These are phyloP conservation scores for Taphrina betulina DNA, from an alignment of 1,139 yeast species.

Conservation along the genomic window DNA sequence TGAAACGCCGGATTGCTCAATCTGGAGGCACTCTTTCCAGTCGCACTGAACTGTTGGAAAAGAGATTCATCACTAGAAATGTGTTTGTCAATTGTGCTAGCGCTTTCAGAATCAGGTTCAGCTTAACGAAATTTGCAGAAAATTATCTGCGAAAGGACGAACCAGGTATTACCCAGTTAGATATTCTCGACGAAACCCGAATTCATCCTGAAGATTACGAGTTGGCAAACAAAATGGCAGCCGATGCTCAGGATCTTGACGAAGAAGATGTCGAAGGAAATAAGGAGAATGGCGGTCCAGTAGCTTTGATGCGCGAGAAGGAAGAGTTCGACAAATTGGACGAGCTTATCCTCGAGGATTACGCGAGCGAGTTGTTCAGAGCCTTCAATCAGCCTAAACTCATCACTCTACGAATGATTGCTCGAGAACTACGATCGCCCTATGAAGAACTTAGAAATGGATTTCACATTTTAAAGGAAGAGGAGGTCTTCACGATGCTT, in stretches of 20 bases:
- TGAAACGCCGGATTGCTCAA: conserved; percentile 75
- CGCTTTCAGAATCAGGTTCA: conserved; percentile 74
- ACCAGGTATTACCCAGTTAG: conserved; percentile 54
- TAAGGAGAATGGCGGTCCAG: conserved; percentile 70
- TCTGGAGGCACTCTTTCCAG: conserved; percentile 68
- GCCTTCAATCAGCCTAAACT: conserved; percentile 75
- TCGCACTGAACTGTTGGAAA: conserved; percentile 75
- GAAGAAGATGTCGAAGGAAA: conserved; percentile 87
- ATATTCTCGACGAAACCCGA: conserved; percentile 87
- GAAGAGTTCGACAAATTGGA: conserved; percentile 78
- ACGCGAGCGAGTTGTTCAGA: conserved; percentile 85
- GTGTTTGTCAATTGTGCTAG: conserved; percentile 91
- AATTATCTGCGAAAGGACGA: conserved; percentile 49
- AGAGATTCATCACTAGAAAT: conserved; percentile 71
- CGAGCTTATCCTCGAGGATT: conserved; percentile 83
- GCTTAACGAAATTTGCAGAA: conserved; percentile 43
- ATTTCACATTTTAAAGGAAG: conserved; percentile 63
- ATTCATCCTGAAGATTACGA: conserved; percentile 98
- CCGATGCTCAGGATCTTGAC: conserved; percentile 93
- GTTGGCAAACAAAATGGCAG: conserved; percentile 93
- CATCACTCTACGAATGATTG: conserved; percentile 80
- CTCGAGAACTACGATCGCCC: conserved; percentile 81
- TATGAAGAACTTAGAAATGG: conserved; percentile 80
- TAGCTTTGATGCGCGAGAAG: conserved; percentile 68
- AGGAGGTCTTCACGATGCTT: conserved; percentile 80